Evolutionary conservation across 805 yeast genomes (phyloP).

Genomic region (Candida tallmaniae): DNA sequence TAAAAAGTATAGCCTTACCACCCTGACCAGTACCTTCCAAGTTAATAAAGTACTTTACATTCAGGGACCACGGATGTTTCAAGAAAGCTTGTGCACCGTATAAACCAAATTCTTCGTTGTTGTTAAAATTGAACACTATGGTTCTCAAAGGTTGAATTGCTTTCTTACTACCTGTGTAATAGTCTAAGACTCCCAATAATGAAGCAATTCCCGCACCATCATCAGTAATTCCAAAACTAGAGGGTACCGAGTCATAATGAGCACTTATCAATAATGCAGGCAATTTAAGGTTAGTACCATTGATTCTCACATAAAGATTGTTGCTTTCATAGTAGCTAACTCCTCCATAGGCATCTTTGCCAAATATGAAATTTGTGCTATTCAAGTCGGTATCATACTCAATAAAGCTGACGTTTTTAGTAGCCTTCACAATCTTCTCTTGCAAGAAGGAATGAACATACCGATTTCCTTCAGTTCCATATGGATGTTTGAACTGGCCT

Average conservation of each 20-base stretch:
- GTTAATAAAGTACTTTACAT: slow-evolving; percentile 65
- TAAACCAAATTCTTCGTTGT: slow-evolving; percentile 85
- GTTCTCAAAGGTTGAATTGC: slow-evolving; percentile 59
- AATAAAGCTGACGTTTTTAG: slow-evolving; percentile 20
- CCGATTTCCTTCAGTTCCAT: slow-evolving; percentile 72
- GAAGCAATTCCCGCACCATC: slow-evolving; percentile 89
- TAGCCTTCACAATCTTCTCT: slow-evolving; percentile 34
- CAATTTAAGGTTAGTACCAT: slow-evolving; percentile 54
- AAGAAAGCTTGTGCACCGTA: slow-evolving; percentile 75
- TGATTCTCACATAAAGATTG: slow-evolving; percentile 70
- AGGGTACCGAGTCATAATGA: slow-evolving; percentile 86
- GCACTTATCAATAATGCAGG: slow-evolving; percentile 77
- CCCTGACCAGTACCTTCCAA: slow-evolving; percentile 94
- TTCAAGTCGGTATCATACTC: slow-evolving; percentile 40
- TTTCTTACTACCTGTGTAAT: slow-evolving; percentile 22
- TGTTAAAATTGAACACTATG: slow-evolving; percentile 78
- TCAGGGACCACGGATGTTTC: slow-evolving; percentile 64
- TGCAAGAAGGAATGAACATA: slow-evolving; percentile 65
- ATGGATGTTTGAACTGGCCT: slow-evolving; percentile 69
- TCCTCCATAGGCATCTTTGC: slow-evolving; percentile 44
- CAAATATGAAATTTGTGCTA: slow-evolving; percentile 44
- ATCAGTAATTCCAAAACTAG: slow-evolving; percentile 84
- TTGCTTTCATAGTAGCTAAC: slow-evolving; percentile 78
- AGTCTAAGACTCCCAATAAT: slow-evolving; percentile 62
- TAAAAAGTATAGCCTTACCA: slow-evolving; percentile 73